phyloP scores from a whole-genome alignment of 2,329 filamentous ascomycete species.

The Ilyonectria destructans region DNA sequence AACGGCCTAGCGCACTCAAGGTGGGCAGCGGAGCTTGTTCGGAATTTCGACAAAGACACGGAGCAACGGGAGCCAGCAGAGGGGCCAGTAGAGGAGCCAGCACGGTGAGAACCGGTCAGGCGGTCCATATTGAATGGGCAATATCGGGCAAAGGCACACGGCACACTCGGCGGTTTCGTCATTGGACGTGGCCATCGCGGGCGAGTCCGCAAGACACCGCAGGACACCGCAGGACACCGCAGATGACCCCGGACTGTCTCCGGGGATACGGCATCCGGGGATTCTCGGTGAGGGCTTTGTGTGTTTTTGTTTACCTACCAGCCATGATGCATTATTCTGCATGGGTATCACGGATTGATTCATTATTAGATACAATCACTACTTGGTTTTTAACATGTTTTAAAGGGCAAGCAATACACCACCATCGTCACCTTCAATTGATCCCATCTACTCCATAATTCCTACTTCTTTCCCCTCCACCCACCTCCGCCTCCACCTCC shows the following conservation, averaged over 20 bases:
- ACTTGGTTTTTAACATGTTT: neutral
- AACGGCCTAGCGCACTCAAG: slow-evolving; percentile 21
- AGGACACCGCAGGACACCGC: neutral
- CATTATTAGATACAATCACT: neutral
- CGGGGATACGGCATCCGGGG: slow-evolving; percentile 18
- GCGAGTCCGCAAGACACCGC: neutral
- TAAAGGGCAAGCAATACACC: neutral
- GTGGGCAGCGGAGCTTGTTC: slow-evolving; percentile 47
- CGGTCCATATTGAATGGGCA: neutral
- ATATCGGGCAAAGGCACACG: neutral
- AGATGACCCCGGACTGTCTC: slow-evolving; percentile 4
- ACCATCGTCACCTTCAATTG: neutral
- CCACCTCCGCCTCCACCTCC: slow-evolving; percentile 16
- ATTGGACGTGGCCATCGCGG: neutral
- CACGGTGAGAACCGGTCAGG: slow-evolving; percentile 28
- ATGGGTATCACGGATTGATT: neutral
- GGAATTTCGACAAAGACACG: slow-evolving; percentile 45
- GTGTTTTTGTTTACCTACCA: slow-evolving; percentile 2
- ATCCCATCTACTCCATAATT: neutral
- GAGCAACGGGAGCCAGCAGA: slow-evolving; percentile 33
- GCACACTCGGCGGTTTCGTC: neutral
- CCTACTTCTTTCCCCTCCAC: neutral
- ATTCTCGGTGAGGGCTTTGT: slow-evolving; percentile 22
- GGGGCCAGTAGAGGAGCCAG: slow-evolving; percentile 12
- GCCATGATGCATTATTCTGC: neutral